Evolutionary conservation across 2,329 filamentous ascomycete species (phyloP), one percentile per base, ranked within the genome.

Genomic region (Phialophora tarda): DNA sequence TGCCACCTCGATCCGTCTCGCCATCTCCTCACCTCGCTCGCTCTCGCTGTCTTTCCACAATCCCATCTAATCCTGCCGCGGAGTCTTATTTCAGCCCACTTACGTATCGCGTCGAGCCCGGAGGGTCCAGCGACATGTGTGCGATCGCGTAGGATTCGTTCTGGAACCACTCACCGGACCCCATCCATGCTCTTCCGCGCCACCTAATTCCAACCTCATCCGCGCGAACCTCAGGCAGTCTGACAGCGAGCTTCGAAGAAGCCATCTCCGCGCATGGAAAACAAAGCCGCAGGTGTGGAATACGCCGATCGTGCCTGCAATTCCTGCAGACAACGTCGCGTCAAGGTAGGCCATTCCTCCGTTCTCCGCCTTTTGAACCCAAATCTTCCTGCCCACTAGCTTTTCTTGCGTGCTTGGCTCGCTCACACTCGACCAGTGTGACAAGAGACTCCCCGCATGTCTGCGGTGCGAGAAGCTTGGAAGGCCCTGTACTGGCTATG

Each of bases 401-500:
- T 24, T 26, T 48, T 28, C 50, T 34, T 55, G 28, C 28, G n/a
- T 55, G 30, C 8, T 61, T 53, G 34, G 24, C 58, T 38, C 14
- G 32, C 51, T 56, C 64, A 63, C 48, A 59, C 47, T n/a, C 21
- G 26, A n/a, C 23, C 71, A 80, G 78, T 80, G 78, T 67, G 78
- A 80, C 70, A 78, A 80, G 65, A 73, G 74, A 50, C 75, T 78
- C 7, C 77, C 78, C 4, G 73, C 74, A 14, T 80, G 78, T 62
- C 75, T 77, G 62, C 75, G 78, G 23, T 80, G 78, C 65, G 71
- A 71, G 30, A 72, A 74, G 54, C 75, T 78, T 6, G 77, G 77
- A 12, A 75, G 77, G 26, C 74, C 79, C 60, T 80, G 78, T 54
- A 77, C 78, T 0, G 78, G 78, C n/a, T 80, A 79, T 74, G 75